A percentile compares a stretch with the other conserved stretches of the same genome.
Evolutionary conservation across 495 filamentous ascomycete genomes (phyloP).

Genomic region (Coniosporium apollinis): DNA sequence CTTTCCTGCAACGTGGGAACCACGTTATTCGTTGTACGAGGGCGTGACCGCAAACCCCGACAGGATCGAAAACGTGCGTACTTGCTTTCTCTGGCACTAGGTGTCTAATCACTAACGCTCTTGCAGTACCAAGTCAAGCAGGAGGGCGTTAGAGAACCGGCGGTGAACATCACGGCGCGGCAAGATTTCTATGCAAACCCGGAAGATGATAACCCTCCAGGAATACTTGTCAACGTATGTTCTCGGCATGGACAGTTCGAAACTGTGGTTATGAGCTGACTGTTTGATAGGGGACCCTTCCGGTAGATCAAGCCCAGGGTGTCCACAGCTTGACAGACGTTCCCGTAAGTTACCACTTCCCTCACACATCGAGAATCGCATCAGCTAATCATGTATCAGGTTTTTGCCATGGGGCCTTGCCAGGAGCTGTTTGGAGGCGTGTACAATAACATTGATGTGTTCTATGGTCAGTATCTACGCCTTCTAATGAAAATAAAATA

Average conservation of each 20-base stretch:
- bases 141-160: conserved; percentile 36
- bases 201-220: too few relatives aligned
- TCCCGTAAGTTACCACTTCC: too few relatives aligned
- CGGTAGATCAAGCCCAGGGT: conserved; percentile 36
- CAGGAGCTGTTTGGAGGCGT: conserved; percentile 53
- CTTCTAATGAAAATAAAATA: too few relatives aligned
- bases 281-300: conserved; percentile 55
- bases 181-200: conserved; percentile 41
- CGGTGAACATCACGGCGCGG: conserved; percentile 24
- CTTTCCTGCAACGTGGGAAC: conserved; percentile 63
- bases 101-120: too few relatives aligned
- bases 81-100: too few relatives aligned
- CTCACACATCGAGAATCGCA: too few relatives aligned
- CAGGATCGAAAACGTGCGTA: conserved; percentile 45
- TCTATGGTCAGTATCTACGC: too few relatives aligned
- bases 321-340: conserved; percentile 64
- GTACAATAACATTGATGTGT: conserved; percentile 52
- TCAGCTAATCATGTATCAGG: too few relatives aligned
- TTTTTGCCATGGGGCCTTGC: conserved; percentile 53
- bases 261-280: too few relatives aligned
- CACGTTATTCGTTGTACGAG: conserved; percentile 53
- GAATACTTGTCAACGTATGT: too few relatives aligned
- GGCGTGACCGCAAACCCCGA: conserved; percentile 50
- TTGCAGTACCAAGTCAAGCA: conserved; percentile 37
- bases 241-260: too few relatives aligned